These are phyloP conservation scores for Linum trigynum DNA, from an alignment of 345 rosid species.

Conservation along the genomic window DNA sequence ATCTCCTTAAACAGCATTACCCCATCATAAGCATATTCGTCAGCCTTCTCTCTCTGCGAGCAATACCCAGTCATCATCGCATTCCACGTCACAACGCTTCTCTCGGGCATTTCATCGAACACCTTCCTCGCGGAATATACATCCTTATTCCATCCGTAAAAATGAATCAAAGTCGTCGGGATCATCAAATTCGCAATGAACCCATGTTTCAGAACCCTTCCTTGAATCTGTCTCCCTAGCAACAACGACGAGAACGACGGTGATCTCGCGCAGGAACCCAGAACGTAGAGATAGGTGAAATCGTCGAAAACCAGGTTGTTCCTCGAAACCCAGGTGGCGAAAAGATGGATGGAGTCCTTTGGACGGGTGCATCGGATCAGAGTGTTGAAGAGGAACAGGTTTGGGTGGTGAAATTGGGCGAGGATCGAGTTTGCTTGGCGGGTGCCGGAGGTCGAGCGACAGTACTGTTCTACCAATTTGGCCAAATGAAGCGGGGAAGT, in stretches of 20 bases:
- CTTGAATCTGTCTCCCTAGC: slow-evolving; percentile 44
- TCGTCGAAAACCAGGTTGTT: slow-evolving; percentile 29
- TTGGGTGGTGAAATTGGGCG: slow-evolving; percentile 24
- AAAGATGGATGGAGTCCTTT: slow-evolving; percentile 32
- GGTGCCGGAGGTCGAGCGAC: slow-evolving; percentile 20
- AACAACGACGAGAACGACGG: slow-evolving; percentile 22
- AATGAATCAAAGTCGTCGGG: slow-evolving; percentile 46
- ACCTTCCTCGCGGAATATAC: slow-evolving; percentile 31
- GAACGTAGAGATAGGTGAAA: slow-evolving; percentile 36
- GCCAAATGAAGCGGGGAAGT: slow-evolving; percentile 29
- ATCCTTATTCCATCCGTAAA: slow-evolving; percentile 38
- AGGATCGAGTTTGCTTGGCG: slow-evolving; percentile 30
- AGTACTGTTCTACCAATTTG: slow-evolving; percentile 39
- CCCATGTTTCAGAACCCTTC: slow-evolving; percentile 29
- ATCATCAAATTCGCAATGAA: slow-evolving; percentile 28
- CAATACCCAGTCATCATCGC: slow-evolving; percentile 52
- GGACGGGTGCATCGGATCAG: slow-evolving; percentile 46
- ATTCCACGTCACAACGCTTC: slow-evolving; percentile 49
- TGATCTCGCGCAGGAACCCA: slow-evolving; percentile 57
- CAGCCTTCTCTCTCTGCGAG: slow-evolving; percentile 34
- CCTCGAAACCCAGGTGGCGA: slow-evolving; percentile 35
- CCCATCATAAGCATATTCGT: slow-evolving; percentile 28
- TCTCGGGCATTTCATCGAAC: slow-evolving; percentile 57
- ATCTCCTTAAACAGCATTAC: slow-evolving; percentile 36
- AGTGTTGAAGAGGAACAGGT: slow-evolving; percentile 56